Evolutionary conservation across 129 eudicot species (phyloP).

Genomic region (Logfia minima): DNA sequence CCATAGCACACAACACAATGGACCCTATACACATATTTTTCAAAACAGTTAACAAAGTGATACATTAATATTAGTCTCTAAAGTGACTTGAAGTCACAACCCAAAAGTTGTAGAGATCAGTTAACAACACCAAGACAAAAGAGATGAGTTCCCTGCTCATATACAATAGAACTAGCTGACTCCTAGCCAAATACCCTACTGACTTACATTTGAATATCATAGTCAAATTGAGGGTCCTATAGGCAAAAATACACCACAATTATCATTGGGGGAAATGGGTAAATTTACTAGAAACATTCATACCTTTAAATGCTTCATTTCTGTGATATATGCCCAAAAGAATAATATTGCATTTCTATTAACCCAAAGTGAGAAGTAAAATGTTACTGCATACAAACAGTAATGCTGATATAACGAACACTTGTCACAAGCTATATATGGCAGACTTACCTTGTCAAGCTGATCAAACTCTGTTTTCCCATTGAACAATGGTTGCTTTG

Average conservation of each 20-base stretch:
- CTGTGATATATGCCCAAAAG: background rate
- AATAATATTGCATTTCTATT: background rate
- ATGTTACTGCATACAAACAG: background rate
- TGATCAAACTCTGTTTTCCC: conserved; percentile 91
- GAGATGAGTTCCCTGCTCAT: background rate
- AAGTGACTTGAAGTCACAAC: background rate
- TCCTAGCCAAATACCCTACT: background rate
- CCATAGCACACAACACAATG: background rate
- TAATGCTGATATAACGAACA: background rate
- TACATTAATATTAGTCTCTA: background rate
- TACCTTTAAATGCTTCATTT: background rate
- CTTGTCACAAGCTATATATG: background rate
- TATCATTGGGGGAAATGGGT: background rate
- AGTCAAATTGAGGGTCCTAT: background rate
- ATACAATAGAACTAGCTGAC: background rate
- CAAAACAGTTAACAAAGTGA: background rate
- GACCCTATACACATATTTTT: no score
- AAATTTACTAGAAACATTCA: background rate
- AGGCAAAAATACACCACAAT: background rate
- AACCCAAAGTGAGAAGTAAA: background rate
- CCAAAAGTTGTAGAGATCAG: background rate
- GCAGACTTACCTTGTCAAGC: conserved; percentile 73
- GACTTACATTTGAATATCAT: conserved; percentile 4
- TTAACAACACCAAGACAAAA: background rate
- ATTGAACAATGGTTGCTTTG: conserved; percentile 80